Conservation (phyloP, 176 grass and related monocot genomes). For the Elymus sibiricus region DNA sequence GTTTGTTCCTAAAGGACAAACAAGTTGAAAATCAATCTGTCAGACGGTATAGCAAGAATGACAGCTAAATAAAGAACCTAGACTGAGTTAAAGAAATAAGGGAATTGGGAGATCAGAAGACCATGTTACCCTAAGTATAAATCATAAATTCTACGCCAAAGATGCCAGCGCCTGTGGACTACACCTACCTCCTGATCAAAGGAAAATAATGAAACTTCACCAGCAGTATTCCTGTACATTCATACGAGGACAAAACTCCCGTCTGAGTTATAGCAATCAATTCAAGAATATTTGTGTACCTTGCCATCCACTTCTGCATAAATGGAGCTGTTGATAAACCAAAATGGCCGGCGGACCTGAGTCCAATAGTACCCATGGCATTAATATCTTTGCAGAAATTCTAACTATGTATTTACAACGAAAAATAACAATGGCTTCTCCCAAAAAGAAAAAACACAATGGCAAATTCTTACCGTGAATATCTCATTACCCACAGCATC, state of each 20-base stretch:
- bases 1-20: slow-evolving; percentile 61
- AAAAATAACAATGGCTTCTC: background rate
- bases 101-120: background rate
- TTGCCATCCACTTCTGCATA: slow-evolving; percentile 92
- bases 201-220: slow-evolving; percentile 29
- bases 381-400: background rate
- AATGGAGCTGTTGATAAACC: slow-evolving; percentile 96
- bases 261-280: slow-evolving; percentile 1
- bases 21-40: slow-evolving; percentile 24
- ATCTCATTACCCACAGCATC: slow-evolving; percentile 82
- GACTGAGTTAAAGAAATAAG: slow-evolving; percentile 13
- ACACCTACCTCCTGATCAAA: slow-evolving; percentile 81
- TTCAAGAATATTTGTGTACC: slow-evolving; percentile 40
- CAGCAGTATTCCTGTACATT: background rate
- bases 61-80: slow-evolving; percentile 11
- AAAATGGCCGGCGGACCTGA: slow-evolving; percentile 95
- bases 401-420: slow-evolving; percentile 13
- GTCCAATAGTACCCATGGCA: slow-evolving; percentile 8
- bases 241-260: slow-evolving; percentile 13
- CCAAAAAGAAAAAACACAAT: background rate
- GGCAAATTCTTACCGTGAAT: slow-evolving; percentile 57
- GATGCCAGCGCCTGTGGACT: slow-evolving; percentile 96
- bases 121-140: slow-evolving; percentile 88
- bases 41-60: slow-evolving; percentile 21
- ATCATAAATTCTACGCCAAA: slow-evolving; percentile 98